Evolutionary conservation across 352 stramenopile genomes (phyloP).

Genomic region (Phytophthora pinifolia): DNA sequence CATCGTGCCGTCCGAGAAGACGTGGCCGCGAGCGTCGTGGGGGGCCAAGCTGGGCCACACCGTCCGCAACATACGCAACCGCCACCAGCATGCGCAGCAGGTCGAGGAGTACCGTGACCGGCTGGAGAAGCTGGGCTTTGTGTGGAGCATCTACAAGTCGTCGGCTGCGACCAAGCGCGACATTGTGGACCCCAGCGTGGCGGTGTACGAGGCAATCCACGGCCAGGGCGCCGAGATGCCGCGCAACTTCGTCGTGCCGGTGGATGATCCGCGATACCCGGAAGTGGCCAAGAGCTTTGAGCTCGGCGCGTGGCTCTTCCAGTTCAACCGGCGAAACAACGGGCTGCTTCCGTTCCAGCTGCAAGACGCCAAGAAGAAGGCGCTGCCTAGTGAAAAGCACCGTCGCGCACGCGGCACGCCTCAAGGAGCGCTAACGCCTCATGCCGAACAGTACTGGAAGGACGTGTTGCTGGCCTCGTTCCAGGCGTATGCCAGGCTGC

Average conservation of each 20-base stretch:
- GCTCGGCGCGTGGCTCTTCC: constrained; percentile 86
- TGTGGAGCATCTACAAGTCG: constrained; percentile 83
- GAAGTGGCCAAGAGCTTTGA: constrained; percentile 83
- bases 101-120: constrained; percentile 75
- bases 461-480: constrained; percentile 73
- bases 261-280: constrained; percentile 77
- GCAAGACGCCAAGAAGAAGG: constrained; percentile 32
- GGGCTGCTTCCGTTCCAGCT: constrained; percentile 47
- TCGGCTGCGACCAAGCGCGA: constrained; percentile 50
- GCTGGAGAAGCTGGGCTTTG: constrained; percentile 90
- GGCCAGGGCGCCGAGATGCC: constrained; percentile 64
- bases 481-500: constrained; percentile 43
- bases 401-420: background rate
- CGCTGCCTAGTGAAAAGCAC: constrained; percentile 12
- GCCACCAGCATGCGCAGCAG: constrained; percentile 88
- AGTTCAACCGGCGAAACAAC: constrained; percentile 45
- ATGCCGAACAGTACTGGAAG: constrained; percentile 73
- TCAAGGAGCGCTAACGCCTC: constrained; percentile 33
- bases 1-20: constrained; percentile 74
- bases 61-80: constrained; percentile 88
- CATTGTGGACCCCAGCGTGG: constrained; percentile 53
- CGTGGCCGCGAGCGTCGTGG: constrained; percentile 82
- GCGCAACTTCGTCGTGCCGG: constrained; percentile 71
- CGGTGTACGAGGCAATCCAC: constrained; percentile 84
- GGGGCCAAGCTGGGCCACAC: constrained; percentile 88